Percentiles rank a stretch among this genome's conserved stretches.
phyloP scores from a whole-genome alignment of 192 early-diverging fungal species.

The Jimgerdemannia lactiflua region DNA sequence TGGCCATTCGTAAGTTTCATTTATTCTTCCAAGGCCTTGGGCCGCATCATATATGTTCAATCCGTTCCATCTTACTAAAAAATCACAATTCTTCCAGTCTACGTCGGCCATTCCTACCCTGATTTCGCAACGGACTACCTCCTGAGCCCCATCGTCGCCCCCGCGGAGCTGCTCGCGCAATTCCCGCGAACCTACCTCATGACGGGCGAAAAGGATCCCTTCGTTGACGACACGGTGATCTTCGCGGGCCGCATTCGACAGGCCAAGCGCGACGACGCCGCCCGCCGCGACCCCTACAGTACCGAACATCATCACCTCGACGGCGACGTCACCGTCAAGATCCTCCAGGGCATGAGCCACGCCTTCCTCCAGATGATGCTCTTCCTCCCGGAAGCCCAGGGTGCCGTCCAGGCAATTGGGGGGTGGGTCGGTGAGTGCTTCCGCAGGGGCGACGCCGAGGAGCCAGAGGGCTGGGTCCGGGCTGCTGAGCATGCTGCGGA shows the following conservation, averaged over 20 bases:
- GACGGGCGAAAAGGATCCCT: slow-evolving; percentile 94
- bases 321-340: slow-evolving; percentile 59
- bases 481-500: not conserved
- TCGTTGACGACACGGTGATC: slow-evolving; percentile 95
- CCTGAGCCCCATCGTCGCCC: slow-evolving; percentile 82
- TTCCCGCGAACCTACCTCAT: slow-evolving; percentile 92
- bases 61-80: not conserved
- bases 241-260: slow-evolving; percentile 84
- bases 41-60: not conserved
- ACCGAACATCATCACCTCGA: slow-evolving; percentile 18
- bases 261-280: slow-evolving; percentile 68
- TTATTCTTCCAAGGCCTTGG: not conserved
- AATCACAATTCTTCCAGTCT: slow-evolving; percentile 41
- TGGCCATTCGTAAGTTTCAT: slow-evolving; percentile 46
- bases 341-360: slow-evolving; percentile 70
- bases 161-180: slow-evolving; percentile 77
- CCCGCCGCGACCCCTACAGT: slow-evolving; percentile 43
- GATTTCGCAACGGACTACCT: slow-evolving; percentile 83
- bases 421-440: slow-evolving; percentile 31
- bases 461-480: slow-evolving; percentile 1
- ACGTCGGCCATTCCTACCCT: slow-evolving; percentile 75
- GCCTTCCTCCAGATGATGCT: slow-evolving; percentile 67
- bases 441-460: not conserved
- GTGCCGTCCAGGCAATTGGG: slow-evolving; percentile 38
- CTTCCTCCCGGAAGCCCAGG: slow-evolving; percentile 69